Percentiles rank a stretch among this genome's conserved stretches.
phyloP scores from a whole-genome alignment of 441 rosid genomes.

The Erodium chrysanthum region DNA sequence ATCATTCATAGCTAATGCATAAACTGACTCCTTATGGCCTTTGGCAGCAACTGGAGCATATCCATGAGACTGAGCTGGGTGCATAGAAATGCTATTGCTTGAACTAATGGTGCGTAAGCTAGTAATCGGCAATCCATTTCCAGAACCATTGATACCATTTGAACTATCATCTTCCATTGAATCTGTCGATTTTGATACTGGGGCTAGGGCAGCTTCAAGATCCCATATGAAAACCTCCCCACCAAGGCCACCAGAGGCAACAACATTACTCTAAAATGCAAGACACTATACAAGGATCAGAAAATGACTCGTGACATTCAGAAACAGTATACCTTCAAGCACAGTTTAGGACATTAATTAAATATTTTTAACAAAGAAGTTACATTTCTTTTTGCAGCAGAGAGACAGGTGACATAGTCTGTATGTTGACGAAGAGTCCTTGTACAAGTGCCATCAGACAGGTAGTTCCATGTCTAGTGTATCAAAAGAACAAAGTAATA shows the following conservation, averaged over 20 bases:
- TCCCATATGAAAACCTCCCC: slow-evolving; percentile 99
- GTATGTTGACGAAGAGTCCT: slow-evolving; percentile 90
- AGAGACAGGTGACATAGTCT: slow-evolving; percentile 95
- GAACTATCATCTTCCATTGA: slow-evolving; percentile 60
- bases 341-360: neutral
- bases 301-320: slow-evolving; percentile 27
- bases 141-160: slow-evolving; percentile 51
- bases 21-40: slow-evolving; percentile 99
- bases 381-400: slow-evolving; percentile 88
- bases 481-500: slow-evolving; percentile 1
- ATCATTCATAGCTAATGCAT: slow-evolving; percentile 93
- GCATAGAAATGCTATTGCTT: slow-evolving; percentile 67
- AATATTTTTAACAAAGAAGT: slow-evolving; percentile 24
- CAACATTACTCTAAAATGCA: slow-evolving; percentile 73
- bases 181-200: slow-evolving; percentile 58
- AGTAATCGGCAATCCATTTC: slow-evolving; percentile 48
- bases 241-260: slow-evolving; percentile 99
- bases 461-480: slow-evolving; percentile 76
- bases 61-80: slow-evolving; percentile 58
- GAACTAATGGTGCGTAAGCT: slow-evolving; percentile 74
- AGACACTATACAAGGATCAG: slow-evolving; percentile 63
- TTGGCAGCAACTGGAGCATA: slow-evolving; percentile 70
- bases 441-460: slow-evolving; percentile 75
- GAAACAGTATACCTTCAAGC: neutral
- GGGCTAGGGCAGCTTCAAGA: slow-evolving; percentile 71